Evolutionary conservation across 345 rosid species (phyloP).

Genomic region (Eucalyptus fibrosa): DNA sequence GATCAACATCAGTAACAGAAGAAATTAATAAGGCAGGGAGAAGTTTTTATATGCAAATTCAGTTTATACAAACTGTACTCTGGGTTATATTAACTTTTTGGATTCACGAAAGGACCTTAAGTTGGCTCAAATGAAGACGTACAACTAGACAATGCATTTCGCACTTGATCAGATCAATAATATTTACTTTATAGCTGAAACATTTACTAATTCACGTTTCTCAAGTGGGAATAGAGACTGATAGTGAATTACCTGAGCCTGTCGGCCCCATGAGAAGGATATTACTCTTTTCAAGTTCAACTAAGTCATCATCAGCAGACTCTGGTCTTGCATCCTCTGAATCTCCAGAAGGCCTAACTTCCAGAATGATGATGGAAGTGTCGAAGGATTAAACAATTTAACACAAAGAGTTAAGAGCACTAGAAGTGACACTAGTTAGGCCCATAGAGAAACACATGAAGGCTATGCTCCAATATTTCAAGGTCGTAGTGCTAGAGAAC

Average conservation of each 20-base stretch:
- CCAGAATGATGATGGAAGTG: constrained; percentile 16
- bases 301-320: constrained; percentile 55
- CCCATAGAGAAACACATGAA: neutral
- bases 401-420: neutral
- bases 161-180: neutral
- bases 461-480: neutral
- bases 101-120: neutral
- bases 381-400: constrained; percentile 2
- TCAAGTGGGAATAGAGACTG: neutral
- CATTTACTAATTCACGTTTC: neutral
- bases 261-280: constrained; percentile 99
- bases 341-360: constrained; percentile 65
- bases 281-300: constrained; percentile 98
- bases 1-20: neutral
- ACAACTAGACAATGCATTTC: neutral
- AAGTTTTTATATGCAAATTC: neutral
- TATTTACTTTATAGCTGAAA: neutral
- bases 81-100: neutral
- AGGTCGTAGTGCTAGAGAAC: neutral
- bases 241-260: constrained; percentile 61
- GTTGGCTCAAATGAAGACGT: neutral
- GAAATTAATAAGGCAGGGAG: neutral
- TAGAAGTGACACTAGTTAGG: neutral
- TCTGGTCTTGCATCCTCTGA: constrained; percentile 17
- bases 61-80: neutral